A percentile compares a stretch with the other conserved stretches of the same genome.
Conservation (phyloP, 73 alveolate species). For the Halteria grandinella region DNA sequence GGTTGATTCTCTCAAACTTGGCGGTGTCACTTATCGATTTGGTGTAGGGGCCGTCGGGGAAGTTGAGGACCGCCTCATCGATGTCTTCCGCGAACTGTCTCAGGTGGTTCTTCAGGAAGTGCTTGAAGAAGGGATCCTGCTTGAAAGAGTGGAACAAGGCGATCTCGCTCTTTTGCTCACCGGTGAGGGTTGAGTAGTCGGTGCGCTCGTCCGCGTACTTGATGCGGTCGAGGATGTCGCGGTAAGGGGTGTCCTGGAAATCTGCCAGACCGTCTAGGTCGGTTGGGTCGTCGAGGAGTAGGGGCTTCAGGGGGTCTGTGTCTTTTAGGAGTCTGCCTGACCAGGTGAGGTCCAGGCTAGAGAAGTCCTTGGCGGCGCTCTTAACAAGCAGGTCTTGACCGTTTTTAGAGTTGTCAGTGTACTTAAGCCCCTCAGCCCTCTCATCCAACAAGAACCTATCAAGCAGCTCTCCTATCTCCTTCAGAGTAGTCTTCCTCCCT, state of each 20-base stretch:
- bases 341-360: neutral
- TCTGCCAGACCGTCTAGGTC: neutral
- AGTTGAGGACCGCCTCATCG: neutral
- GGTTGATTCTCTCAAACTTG: conserved; percentile 51
- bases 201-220: conserved; percentile 42
- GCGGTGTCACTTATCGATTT: conserved; percentile 1
- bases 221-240: conserved; percentile 46
- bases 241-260: neutral
- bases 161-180: conserved; percentile 32
- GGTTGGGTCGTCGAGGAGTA: conserved; percentile 4
- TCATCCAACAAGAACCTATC: conserved; percentile 52
- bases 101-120: conserved; percentile 58
- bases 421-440: neutral
- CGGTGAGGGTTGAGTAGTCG: conserved; percentile 58
- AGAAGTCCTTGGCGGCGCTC: neutral
- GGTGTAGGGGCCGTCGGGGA: conserved; percentile 4
- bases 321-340: neutral
- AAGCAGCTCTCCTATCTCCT: conserved; percentile 54
- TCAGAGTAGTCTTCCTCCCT: conserved; percentile 44
- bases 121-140: conserved; percentile 72
- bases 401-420: neutral
- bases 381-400: no score
- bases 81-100: conserved; percentile 45
- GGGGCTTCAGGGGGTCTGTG: neutral
- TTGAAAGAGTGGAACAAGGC: conserved; percentile 54